Percentiles rank a stretch among this genome's conserved stretches.
phyloP scores from a whole-genome alignment of 2,329 filamentous ascomycete species.

The Neonectria punicea region DNA sequence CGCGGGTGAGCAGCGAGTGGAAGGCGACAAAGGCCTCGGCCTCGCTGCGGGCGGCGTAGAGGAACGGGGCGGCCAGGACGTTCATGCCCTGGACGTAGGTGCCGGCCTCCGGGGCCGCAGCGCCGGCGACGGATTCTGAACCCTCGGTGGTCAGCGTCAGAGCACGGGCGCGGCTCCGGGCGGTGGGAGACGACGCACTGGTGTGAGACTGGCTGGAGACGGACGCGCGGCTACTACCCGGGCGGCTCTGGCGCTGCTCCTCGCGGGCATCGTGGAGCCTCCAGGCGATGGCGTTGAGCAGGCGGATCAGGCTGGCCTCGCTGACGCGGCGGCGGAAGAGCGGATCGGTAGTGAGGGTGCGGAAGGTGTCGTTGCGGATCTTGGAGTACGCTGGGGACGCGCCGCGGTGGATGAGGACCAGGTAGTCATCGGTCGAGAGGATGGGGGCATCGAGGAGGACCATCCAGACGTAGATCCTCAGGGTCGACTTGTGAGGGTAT shows the following conservation, averaged over 20 bases:
- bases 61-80: conserved; percentile 92
- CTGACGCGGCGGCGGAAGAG: conserved; percentile 95
- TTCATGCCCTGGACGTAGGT: conserved; percentile 99
- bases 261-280: conserved; percentile 83
- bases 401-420: conserved; percentile 89
- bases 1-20: conserved; percentile 84
- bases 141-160: conserved; percentile 72
- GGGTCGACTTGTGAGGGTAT: conserved; percentile 72
- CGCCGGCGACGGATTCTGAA: conserved; percentile 66
- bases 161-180: conserved; percentile 64
- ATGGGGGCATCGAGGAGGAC: conserved; percentile 90
- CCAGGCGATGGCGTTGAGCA: conserved; percentile 96
- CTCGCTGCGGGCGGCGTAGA: conserved; percentile 94
- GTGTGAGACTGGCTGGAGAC: conserved; percentile 51
- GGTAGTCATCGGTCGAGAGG: conserved; percentile 86
- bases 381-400: conserved; percentile 96
- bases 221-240: conserved; percentile 51
- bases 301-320: conserved; percentile 91
- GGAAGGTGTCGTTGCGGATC: conserved; percentile 98
- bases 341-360: conserved; percentile 95
- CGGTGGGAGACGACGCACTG: conserved; percentile 55
- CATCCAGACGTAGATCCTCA: conserved; percentile 96
- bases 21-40: conserved; percentile 95
- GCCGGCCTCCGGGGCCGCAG: conserved; percentile 71
- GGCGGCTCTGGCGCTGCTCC: conserved; percentile 54